A percentile compares a stretch with the other conserved stretches of the same genome.
Evolutionary conservation across 2,329 filamentous ascomycete genomes (phyloP).

Genomic region (Didymella pomorum): DNA sequence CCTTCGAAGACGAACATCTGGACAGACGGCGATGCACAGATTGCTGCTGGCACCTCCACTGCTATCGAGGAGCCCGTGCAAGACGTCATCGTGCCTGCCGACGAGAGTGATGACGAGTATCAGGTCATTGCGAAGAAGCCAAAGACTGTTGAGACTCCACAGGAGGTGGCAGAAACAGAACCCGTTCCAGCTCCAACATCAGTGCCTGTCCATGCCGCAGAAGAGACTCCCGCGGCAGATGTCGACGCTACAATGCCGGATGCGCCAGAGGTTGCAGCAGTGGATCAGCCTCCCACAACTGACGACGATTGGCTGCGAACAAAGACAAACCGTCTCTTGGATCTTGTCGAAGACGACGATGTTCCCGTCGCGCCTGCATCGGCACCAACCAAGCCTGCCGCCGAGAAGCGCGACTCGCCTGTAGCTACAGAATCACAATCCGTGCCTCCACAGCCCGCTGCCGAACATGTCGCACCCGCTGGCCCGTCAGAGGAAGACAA

Average conservation of each 20-base stretch:
- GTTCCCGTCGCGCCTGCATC: slow-evolving; percentile 30
- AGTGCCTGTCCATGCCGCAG: neutral
- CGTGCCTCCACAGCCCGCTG: slow-evolving; percentile 8
- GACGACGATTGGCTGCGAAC: slow-evolving; percentile 94
- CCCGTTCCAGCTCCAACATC: slow-evolving; percentile 2
- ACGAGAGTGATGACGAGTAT: slow-evolving; percentile 79
- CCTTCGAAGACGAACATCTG: slow-evolving; percentile 70
- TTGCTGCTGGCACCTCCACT: slow-evolving; percentile 23
- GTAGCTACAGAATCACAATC: slow-evolving; percentile 19
- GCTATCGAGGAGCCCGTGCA: slow-evolving; percentile 28
- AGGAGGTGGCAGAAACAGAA: slow-evolving; percentile 16
- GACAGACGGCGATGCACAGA: slow-evolving; percentile 61
- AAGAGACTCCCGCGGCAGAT: slow-evolving; percentile 11
- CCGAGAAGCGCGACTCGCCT: slow-evolving; percentile 22
- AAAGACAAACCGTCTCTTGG: slow-evolving; percentile 84
- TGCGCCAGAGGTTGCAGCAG: slow-evolving; percentile 24
- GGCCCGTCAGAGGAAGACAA: slow-evolving; percentile 61
- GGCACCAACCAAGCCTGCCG: slow-evolving; percentile 14
- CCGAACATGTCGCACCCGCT: slow-evolving; percentile 39
- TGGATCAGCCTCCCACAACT: slow-evolving; percentile 60
- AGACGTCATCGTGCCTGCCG: slow-evolving; percentile 44
- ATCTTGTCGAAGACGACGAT: slow-evolving; percentile 80
- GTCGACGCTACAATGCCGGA: slow-evolving; percentile 33
- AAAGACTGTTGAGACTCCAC: slow-evolving; percentile 38
- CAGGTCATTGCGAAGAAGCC: slow-evolving; percentile 65